Base-by-base conservation (phyloP, 495 filamentous ascomycete species). In the Aeminium ludgeri region DNA sequence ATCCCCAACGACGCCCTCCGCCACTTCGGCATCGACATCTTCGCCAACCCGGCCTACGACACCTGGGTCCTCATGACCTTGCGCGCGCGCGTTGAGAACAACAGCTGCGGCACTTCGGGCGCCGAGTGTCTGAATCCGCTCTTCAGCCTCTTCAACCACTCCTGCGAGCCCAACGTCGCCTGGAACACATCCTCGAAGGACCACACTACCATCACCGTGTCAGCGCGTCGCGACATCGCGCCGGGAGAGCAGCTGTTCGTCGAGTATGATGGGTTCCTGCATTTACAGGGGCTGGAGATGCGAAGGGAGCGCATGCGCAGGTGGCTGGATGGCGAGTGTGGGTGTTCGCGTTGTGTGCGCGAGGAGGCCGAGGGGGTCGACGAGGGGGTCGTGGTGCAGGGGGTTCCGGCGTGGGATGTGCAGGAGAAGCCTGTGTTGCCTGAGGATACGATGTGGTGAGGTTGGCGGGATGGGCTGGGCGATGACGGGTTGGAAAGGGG, bases 1-100 rank as follows among this genome's bases (percentile, higher is more conserved):
- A 33, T 49, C 6, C 42, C 40, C 1, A 42, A 37, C 15, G 23
- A 27, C 18, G 32, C 23, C 20, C 43, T 53, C 8, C 38, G 16
- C 13, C 41, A 38, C 3, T 25, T 39, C 11, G 47, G 50, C 28
- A 40, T 50, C 31, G 50, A 53, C 37, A 42, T 53, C 34, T 53
- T 53, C 43, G 46, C 50, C 19, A 34, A 50, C 23, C 25, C 12
- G 12, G 16, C 20, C n/a, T 50, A 34, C 34, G 42, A 50, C 18
- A 46, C 46, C n/a, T 50, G 46, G 40, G 43, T 50, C 13, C 20
- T 53, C 10, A 44, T 45, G 23, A 43, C 42, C 5, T 13, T 53
- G 1, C 10, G 13, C 11, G 35, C 40, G 11, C 32, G 50, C 8
- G 20, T 38, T 6, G 15, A 36, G 1, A 52, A 49, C 35, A 52